Evolutionary conservation across 352 stramenopile species (phyloP), one percentile per base, ranked within the genome.

Genomic region (Phytophthora litchii): DNA sequence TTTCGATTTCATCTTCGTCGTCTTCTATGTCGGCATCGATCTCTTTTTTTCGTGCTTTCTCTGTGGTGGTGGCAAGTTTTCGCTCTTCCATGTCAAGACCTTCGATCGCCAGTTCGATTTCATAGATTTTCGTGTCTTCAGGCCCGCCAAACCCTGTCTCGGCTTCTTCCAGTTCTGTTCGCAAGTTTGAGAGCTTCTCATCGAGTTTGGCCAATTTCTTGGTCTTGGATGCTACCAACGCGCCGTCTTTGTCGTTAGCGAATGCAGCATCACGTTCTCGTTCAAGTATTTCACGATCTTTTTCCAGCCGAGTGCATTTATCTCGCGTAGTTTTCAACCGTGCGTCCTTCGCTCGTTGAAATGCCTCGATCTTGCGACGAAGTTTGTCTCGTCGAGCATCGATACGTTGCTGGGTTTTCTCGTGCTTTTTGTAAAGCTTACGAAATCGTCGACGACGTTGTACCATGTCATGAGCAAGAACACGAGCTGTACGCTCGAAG

Each of bases 401-500:
- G 17, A 86, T 51, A 0, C 46, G 45, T 0, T 38, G 40, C 11
- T 59, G 64, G 1, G 64, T 38, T 42, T 80, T 78, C 11, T 67
- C 58, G 21, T 78, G 59, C 23, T 66, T 66, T 1, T 60, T 25
- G 3, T 70, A 54, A 4, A 91, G 38, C 48, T 80, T 82, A n/a
- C 67, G 64, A 12, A 86, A 55, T 6, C 70, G 67, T 75, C 63
- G 27, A 50, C 45, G 49, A 66, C 76, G 31, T 44, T 76, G 14
- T 59, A 52, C 20, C 64, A 60, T 41, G 60, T 54, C 12, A 59
- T 70, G 17, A 75, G 64, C 27, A 54, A 73, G 35, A 12, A 62
- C 47, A 1, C 64, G 64, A 20, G 59, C 43, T n/a, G 42, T 66
- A n/a, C 60, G 67, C 45, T 89, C 81, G 45, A 91, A 88, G 37